Percentiles rank a stretch among this genome's conserved stretches.
phyloP scores from a whole-genome alignment of 257 asterid species.

The Salvia splendens region DNA sequence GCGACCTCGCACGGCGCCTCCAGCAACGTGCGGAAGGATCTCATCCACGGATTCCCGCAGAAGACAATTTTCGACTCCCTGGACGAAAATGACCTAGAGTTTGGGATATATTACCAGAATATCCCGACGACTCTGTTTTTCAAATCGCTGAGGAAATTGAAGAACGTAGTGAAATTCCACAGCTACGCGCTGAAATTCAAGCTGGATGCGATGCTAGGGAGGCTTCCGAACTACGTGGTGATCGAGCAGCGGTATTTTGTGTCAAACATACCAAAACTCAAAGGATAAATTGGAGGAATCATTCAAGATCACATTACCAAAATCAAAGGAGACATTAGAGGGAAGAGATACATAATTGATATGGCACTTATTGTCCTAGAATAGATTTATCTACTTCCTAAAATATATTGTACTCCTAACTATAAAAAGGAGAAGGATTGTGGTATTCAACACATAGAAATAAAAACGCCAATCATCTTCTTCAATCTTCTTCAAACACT shows the following conservation, averaged over 20 bases:
- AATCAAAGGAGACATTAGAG: too few species aligned
- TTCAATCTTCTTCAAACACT: too few species aligned
- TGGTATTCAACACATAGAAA: too few species aligned
- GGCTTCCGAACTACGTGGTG: conserved; percentile 82
- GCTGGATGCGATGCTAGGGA: conserved; percentile 69
- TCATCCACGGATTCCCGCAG: conserved; percentile 88
- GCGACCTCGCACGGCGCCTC: conserved; percentile 99
- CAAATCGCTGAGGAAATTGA: conserved; percentile 75
- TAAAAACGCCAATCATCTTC: too few species aligned
- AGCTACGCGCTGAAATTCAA: conserved; percentile 59
- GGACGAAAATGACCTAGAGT: conserved; percentile 73
- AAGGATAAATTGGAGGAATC: too few species aligned
- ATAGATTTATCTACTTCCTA: too few species aligned
- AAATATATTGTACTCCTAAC: too few species aligned
- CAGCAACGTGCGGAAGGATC: conserved; percentile 84
- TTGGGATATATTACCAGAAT: conserved; percentile 92
- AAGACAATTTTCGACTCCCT: conserved; percentile 91
- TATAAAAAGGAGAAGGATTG: too few species aligned
- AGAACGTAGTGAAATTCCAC: conserved; percentile 64
- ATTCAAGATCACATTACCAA: too few species aligned
- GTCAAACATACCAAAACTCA: too few species aligned
- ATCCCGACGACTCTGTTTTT: conserved; percentile 89
- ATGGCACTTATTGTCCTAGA: too few species aligned
- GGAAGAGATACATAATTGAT: too few species aligned
- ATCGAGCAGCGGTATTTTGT: conserved; percentile 87